Percentiles rank a stretch among this genome's conserved stretches.
These are phyloP conservation scores for Gnaphalium uliginosum DNA, from an alignment of 129 eudicot genomes.

Conservation along the genomic window DNA sequence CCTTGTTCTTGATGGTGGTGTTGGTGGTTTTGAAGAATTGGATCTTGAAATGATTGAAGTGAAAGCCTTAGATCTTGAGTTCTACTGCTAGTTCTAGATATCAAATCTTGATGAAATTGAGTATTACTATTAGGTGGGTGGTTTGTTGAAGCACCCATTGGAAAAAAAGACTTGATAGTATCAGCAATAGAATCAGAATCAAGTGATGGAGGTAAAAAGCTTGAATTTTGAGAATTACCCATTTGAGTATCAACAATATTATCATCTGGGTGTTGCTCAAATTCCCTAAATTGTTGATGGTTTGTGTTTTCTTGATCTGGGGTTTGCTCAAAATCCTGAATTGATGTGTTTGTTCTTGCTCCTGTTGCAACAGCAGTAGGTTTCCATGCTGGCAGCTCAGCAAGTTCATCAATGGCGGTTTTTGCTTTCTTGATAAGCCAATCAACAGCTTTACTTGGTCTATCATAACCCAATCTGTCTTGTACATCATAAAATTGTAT, in stretches of 20 bases:
- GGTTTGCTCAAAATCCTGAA: constrained; percentile 38
- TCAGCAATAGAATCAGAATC: constrained; percentile 89
- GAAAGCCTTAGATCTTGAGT: constrained; percentile 81
- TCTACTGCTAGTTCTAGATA: constrained; percentile 50
- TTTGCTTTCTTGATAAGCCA: constrained; percentile 92
- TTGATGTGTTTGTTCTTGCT: constrained; percentile 3
- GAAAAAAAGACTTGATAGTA: constrained; percentile 90
- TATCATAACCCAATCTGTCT: constrained; percentile 90
- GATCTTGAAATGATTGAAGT: constrained; percentile 82
- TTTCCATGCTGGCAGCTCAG: constrained; percentile 86
- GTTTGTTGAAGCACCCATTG: constrained; percentile 70
- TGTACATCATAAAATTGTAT: constrained; percentile 94
- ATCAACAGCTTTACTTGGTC: constrained; percentile 93
- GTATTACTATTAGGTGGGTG: constrained; percentile 21
- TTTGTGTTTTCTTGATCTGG: constrained; percentile 35
- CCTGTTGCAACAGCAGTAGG: constrained; percentile 39
- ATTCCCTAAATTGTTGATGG: constrained; percentile 36
- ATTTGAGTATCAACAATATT: constrained; percentile 26
- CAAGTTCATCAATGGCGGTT: constrained; percentile 85
- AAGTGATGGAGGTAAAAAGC: constrained; percentile 79
- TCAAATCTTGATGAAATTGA: constrained; percentile 48
- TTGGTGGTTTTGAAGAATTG: constrained; percentile 57
- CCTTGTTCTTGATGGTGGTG: constrained; percentile 29
- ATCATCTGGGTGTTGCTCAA: constrained; percentile 32
- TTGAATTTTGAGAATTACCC: constrained; percentile 42